Evolutionary conservation across 225 moss, liverwort and hornwort genomes (phyloP).

Genomic region (Physcomitrellopsis africana): DNA sequence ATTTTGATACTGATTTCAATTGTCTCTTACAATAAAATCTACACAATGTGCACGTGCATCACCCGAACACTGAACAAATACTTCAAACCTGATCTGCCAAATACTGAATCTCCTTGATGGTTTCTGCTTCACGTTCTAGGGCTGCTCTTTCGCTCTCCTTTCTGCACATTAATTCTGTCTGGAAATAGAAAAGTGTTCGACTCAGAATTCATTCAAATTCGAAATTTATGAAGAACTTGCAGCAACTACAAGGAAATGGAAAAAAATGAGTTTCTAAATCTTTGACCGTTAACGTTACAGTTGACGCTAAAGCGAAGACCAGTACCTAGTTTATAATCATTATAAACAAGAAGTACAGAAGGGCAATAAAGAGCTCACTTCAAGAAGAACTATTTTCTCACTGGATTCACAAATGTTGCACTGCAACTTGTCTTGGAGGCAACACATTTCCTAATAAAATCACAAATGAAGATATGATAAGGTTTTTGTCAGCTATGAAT

Average conservation of each 20-base stretch:
- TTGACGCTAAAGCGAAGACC: constrained; percentile 2
- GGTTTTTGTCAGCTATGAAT: background rate
- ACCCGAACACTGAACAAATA: background rate
- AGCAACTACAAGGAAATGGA: background rate
- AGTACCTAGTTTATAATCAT: background rate
- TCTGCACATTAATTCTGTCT: constrained; percentile 40
- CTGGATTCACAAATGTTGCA: constrained; percentile 34
- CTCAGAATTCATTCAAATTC: background rate
- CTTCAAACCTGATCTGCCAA: constrained; percentile 51
- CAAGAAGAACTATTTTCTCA: constrained; percentile 33
- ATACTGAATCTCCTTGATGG: constrained; percentile 39
- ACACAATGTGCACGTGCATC: background rate
- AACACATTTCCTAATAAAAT: constrained; percentile 35
- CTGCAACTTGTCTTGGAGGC: constrained; percentile 40
- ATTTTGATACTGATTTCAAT: background rate
- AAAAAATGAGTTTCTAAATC: constrained; percentile 5
- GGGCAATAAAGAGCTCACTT: constrained; percentile 37
- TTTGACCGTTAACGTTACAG: background rate
- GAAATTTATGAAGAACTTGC: background rate
- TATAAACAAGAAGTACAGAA: background rate
- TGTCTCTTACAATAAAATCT: background rate
- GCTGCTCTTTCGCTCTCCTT: constrained; percentile 38
- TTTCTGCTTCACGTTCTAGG: constrained; percentile 44
- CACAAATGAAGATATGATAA: background rate
- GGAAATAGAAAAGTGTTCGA: constrained; percentile 4